Evolutionary conservation across 2,329 filamentous ascomycete genomes (phyloP).

Genomic region (Ramularia endophylla): DNA sequence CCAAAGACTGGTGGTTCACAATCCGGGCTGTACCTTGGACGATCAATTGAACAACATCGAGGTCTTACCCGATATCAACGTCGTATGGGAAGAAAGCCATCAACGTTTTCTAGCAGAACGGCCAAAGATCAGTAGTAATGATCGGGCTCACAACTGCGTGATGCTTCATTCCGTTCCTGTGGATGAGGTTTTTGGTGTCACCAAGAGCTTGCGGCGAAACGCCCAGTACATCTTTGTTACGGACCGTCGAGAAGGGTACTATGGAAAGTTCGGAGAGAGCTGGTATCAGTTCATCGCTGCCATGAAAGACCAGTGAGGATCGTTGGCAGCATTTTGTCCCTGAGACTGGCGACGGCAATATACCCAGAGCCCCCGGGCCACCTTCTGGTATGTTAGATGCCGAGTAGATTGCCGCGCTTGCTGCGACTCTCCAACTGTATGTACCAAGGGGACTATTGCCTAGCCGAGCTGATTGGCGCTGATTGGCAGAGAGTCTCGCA

Average conservation of each 20-base stretch:
- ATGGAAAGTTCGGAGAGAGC: slow-evolving; percentile 16
- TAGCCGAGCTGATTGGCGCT: no score
- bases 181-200: slow-evolving; percentile 8
- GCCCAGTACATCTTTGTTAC: slow-evolving; percentile 19
- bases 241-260: slow-evolving; percentile 10
- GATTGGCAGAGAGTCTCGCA: no score
- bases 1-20: slow-evolving; percentile 13
- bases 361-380: no score
- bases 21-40: slow-evolving; percentile 16
- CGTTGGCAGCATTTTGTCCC: no score
- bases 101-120: slow-evolving; percentile 7
- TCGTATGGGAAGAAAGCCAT: slow-evolving; percentile 15
- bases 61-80: slow-evolving; percentile 11
- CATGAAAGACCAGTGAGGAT: no score
- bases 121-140: slow-evolving; percentile 4
- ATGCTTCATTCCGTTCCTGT: slow-evolving; percentile 16
- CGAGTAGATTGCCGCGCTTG: no score
- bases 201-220: slow-evolving; percentile 11
- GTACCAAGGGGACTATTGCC: no score
- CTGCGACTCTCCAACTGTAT: no score
- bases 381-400: no score
- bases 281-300: slow-evolving; percentile 16
- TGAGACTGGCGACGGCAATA: no score
- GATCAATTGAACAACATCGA: slow-evolving; percentile 7
- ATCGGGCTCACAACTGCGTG: slow-evolving; percentile 10